A percentile compares a stretch with the other conserved stretches of the same genome.
phyloP scores from a whole-genome alignment of 345 rosid species.

The Gossypium rotundifolium region DNA sequence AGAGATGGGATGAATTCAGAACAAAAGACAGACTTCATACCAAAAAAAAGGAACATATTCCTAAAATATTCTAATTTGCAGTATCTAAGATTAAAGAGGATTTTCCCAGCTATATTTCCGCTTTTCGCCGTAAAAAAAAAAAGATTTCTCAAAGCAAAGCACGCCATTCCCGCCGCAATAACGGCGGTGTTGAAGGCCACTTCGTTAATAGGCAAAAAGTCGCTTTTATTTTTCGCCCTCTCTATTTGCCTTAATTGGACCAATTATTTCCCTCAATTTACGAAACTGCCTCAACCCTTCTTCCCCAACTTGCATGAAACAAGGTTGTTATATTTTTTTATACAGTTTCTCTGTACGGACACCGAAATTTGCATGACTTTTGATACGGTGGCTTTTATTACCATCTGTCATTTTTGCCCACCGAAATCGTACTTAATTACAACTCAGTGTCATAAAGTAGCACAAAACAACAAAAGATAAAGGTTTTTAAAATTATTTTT shows the following conservation, averaged over 20 bases:
- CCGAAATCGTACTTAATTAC: constrained; percentile 22
- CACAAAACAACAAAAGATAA: background rate
- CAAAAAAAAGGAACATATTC: background rate
- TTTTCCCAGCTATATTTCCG: background rate
- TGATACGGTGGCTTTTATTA: background rate
- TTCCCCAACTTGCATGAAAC: constrained; percentile 28
- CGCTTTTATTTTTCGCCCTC: constrained; percentile 5
- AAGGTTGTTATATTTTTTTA: background rate
- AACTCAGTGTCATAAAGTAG: constrained; percentile 26
- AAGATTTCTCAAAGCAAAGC: constrained; percentile 14
- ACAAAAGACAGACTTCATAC: constrained; percentile 3
- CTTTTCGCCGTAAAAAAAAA: background rate
- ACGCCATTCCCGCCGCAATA: constrained; percentile 88
- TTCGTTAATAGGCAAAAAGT: constrained; percentile 7
- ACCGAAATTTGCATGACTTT: constrained; percentile 22
- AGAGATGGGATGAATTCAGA: constrained; percentile 19
- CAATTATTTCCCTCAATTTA: constrained; percentile 25
- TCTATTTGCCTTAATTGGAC: constrained; percentile 16
- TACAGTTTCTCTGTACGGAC: constrained; percentile 41
- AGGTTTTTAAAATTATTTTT: background rate
- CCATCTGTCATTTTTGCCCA: background rate
- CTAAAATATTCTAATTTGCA: background rate
- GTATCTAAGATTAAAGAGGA: constrained; percentile 2
- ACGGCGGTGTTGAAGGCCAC: constrained; percentile 46
- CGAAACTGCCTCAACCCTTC: constrained; percentile 28